Base-by-base conservation (phyloP, 768 basidiomycete species). In the Candolleomyces eurysporus region DNA sequence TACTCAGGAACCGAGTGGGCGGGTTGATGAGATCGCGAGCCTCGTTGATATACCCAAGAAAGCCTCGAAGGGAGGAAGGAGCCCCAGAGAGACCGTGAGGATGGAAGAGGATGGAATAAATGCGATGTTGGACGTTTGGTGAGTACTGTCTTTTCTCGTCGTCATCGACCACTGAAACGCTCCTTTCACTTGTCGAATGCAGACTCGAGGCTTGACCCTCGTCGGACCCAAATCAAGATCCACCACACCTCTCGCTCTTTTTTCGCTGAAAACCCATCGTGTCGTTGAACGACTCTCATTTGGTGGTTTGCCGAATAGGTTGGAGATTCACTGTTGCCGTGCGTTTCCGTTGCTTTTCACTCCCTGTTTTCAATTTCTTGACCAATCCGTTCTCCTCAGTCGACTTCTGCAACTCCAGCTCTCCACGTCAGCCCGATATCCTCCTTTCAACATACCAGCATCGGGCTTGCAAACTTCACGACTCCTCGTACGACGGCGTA, bases 271-370 rank as follows among this genome's bases (percentile, higher is more conserved):
- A 67, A 50, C 57, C 30, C 86, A 89, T 67, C 69, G 77, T 57
- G 69, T 84, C 46, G 74, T 88, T 64, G 81, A 83, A 73, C 76
- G 74, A 48, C 59, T 85, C 21, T 67, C 72, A 13, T 72, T 83
- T 58, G 73, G 71, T n/a, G 79, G 77, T 21, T 63, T 75, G 17
- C 75, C 77, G n/a, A 74, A 76, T n/a, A 72, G 69, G 30, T 83
- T 87, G 68, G 67, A 75, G 65, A 56, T 82, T 85, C 63, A 79
- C 87, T 67, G 77, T 84, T 62, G 73, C 90, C 61, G 90, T 89
- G 69, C 59, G 87, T 79, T 26, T 36, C 36, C 11, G 8, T 36
- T 5, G 6, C 36, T 36, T 11, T 36, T 11, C 36, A 36, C 36
- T 36, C 36, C 11, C 11, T 36, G 11, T 36, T 3, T 1, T 36